phyloP scores from a whole-genome alignment of 208 protist species.

The Wallacemonas sp. region DNA sequence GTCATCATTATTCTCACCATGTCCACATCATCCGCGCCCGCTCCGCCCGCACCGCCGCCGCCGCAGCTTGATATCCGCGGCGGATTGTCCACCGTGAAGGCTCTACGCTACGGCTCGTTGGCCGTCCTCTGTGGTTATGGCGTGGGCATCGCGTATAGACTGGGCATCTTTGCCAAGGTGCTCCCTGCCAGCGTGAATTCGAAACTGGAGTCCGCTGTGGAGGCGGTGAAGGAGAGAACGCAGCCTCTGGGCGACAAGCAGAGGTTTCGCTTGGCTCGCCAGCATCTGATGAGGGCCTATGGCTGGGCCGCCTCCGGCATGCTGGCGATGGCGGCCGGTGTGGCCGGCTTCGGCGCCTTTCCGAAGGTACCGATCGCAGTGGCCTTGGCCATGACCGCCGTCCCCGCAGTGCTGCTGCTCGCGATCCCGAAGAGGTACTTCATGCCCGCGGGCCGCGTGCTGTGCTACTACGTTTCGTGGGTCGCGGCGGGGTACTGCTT shows the following conservation, averaged over 20 bases:
- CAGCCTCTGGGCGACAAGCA: constrained; percentile 50
- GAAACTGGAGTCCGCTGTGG: constrained; percentile 40
- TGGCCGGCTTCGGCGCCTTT: constrained; percentile 34
- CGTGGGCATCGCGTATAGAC: constrained; percentile 50
- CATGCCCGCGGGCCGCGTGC: constrained; percentile 25
- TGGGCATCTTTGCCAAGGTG: constrained; percentile 38
- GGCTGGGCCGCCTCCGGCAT: constrained; percentile 45
- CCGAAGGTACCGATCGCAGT: constrained; percentile 59
- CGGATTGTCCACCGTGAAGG: constrained; percentile 2
- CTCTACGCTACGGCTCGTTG: constrained; percentile 44
- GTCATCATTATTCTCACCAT: neutral
- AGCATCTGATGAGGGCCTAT: constrained; percentile 62
- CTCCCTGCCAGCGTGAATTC: constrained; percentile 23
- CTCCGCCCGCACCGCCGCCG: neutral
- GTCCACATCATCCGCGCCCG: neutral
- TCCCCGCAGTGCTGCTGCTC: constrained; percentile 44
- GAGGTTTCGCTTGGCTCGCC: constrained; percentile 39
- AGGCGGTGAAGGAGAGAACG: constrained; percentile 53
- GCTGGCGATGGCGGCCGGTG: constrained; percentile 35
- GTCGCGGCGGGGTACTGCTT: constrained; percentile 62
- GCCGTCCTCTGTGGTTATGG: constrained; percentile 58
- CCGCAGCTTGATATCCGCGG: neutral
- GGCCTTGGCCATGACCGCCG: constrained; percentile 38
- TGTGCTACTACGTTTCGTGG: constrained; percentile 40
- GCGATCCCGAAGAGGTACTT: constrained; percentile 41